Conservation (phyloP, 2,329 filamentous ascomycete species). For the Metarhizium guizhouense region DNA sequence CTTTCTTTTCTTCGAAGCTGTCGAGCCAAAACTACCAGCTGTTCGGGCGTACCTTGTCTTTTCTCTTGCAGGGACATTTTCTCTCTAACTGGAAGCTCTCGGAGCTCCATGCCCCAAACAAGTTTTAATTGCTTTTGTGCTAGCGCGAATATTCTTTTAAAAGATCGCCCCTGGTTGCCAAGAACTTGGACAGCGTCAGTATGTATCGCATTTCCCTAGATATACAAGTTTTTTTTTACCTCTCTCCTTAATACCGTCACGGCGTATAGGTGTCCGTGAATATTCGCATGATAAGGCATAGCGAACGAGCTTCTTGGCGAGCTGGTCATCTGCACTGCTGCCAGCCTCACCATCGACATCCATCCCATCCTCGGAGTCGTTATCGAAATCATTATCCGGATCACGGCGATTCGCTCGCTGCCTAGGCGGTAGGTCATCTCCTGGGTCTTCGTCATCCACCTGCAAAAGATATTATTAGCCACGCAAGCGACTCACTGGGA, state of each 20-base stretch:
- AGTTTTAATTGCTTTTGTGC: slow-evolving; percentile 64
- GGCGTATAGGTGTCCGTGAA: slow-evolving; percentile 48
- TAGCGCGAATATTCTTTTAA: slow-evolving; percentile 66
- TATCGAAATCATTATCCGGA: slow-evolving; percentile 22
- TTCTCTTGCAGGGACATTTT: slow-evolving; percentile 72
- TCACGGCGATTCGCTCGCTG: slow-evolving; percentile 21
- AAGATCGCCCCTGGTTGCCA: slow-evolving; percentile 58
- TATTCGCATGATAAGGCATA: slow-evolving; percentile 60
- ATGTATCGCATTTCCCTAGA: neutral
- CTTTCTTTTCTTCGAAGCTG: neutral
- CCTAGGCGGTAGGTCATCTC: slow-evolving; percentile 22
- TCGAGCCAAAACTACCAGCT: too few relatives aligned
- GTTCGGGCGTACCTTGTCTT: slow-evolving; percentile 51
- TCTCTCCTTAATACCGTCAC: slow-evolving; percentile 55
- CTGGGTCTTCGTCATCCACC: slow-evolving; percentile 21
- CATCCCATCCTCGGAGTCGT: slow-evolving; percentile 30
- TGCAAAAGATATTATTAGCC: slow-evolving; percentile 3
- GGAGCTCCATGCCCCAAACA: slow-evolving; percentile 88
- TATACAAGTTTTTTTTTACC: slow-evolving; percentile 28
- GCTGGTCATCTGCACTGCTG: slow-evolving; percentile 37
- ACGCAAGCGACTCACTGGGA: neutral
- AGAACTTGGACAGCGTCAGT: slow-evolving; percentile 44
- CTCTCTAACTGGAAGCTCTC: slow-evolving; percentile 72
- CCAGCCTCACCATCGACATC: slow-evolving; percentile 20
- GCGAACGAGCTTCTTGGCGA: slow-evolving; percentile 59